Conservation (phyloP, 495 filamentous ascomycete genomes). For the Aspergillus leporis region DNA sequence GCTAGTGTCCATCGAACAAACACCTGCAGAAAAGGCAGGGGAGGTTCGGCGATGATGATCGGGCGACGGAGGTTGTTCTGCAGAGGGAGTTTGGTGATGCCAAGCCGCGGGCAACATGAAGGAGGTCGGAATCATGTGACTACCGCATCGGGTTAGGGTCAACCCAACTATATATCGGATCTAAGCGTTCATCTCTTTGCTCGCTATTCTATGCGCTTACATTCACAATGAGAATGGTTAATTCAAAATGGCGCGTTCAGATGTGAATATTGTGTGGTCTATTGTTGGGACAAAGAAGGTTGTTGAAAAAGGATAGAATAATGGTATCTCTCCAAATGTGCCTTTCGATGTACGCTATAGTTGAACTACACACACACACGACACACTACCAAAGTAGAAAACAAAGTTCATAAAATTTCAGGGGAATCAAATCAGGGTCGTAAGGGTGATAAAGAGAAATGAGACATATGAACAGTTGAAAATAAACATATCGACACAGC, state of each 20-base stretch:
- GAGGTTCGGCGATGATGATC: conserved; percentile 23
- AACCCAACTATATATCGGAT: not conserved
- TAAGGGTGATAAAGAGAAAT: conserved; percentile 15
- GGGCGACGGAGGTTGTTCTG: conserved; percentile 28
- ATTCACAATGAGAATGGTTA: too few relatives aligned
- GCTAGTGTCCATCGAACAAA: conserved; percentile 30
- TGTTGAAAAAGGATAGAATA: not conserved
- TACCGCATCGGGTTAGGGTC: not conserved
- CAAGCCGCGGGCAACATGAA: conserved; percentile 43
- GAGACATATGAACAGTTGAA: conserved; percentile 6
- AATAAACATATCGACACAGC: conserved; percentile 29
- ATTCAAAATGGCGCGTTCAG: too few relatives aligned
- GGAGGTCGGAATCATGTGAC: conserved; percentile 37
- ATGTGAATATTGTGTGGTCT: too few relatives aligned
- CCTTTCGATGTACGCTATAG: conserved; percentile 5
- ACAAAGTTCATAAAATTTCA: conserved; percentile 23
- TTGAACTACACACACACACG: conserved; percentile 2
- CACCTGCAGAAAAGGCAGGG: conserved; percentile 22
- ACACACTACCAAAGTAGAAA: not conserved
- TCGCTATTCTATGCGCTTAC: too few relatives aligned
- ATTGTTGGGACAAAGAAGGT: too few relatives aligned
- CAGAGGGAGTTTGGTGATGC: conserved; percentile 43
- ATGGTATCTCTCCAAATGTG: not conserved
- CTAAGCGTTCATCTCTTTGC: not conserved
- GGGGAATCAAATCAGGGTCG: conserved; percentile 42